These are phyloP conservation scores for Backusella liffmaniae DNA, from an alignment of 192 early-diverging fungal genomes.

Conservation along the genomic window DNA sequence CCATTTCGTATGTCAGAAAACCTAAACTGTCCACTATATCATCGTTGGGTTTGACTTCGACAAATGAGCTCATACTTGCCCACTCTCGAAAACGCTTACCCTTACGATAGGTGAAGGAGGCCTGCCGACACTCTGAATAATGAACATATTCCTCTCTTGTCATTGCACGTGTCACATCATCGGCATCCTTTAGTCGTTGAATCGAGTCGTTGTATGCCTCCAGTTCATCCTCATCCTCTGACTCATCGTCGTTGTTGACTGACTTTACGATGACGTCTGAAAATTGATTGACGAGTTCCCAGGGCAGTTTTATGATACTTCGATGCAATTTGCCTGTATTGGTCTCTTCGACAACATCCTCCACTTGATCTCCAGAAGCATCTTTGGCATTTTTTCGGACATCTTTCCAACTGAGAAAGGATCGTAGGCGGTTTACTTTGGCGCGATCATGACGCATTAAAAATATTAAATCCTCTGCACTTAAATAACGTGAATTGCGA, in stretches of 20 bases:
- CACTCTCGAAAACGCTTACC: constrained; percentile 92
- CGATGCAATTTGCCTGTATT: constrained; percentile 57
- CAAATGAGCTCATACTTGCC: constrained; percentile 85
- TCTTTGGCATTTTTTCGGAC: constrained; percentile 93
- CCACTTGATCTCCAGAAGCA: constrained; percentile 56
- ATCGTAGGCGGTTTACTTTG: constrained; percentile 88
- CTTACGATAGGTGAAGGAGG: constrained; percentile 95
- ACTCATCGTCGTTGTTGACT: constrained; percentile 54
- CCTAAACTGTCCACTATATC: constrained; percentile 98
- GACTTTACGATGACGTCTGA: constrained; percentile 45
- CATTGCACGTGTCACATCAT: constrained; percentile 92
- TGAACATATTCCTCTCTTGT: constrained; percentile 98
- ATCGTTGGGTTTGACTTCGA: constrained; percentile 87
- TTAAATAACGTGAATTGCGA: constrained; percentile 77
- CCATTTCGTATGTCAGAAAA: constrained; percentile 95
- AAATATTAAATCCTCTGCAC: constrained; percentile 93
- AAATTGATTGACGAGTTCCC: constrained; percentile 88
- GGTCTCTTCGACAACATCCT: constrained; percentile 53
- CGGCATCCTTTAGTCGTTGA: constrained; percentile 80
- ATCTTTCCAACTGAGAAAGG: constrained; percentile 95
- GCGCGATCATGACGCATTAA: constrained; percentile 93
- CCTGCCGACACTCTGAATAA: constrained; percentile 98
- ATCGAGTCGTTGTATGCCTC: constrained; percentile 90
- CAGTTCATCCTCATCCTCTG: constrained; percentile 86
- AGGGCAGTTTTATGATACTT: constrained; percentile 85